Evolutionary conservation across 352 stramenopile species (phyloP).

Genomic region (Stephanocyclus meneghinianus): DNA sequence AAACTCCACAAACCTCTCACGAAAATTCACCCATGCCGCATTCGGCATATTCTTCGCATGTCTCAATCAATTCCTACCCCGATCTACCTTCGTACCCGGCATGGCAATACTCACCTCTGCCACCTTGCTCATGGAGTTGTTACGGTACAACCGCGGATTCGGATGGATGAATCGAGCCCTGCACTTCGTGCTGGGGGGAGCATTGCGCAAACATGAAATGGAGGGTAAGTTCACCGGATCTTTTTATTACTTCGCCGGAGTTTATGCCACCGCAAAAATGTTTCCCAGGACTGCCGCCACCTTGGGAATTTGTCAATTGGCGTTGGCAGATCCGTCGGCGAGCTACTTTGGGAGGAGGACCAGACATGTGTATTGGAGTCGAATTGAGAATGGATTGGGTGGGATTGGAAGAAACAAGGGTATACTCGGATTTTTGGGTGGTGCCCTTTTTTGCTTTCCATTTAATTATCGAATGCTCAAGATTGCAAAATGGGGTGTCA

Average conservation of each 20-base stretch:
- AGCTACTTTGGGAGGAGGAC: conserved; percentile 75
- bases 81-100: conserved; percentile 54
- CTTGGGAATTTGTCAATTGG: conserved; percentile 75
- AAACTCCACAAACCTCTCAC: conserved; percentile 67
- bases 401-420: conserved; percentile 80
- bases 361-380: conserved; percentile 75
- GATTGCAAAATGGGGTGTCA: conserved; percentile 55
- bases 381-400: conserved; percentile 74
- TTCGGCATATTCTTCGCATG: conserved; percentile 78
- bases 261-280: conserved; percentile 61
- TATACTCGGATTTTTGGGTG: conserved; percentile 76
- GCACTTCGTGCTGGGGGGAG: conserved; percentile 61
- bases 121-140: conserved; percentile 67
- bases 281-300: conserved; percentile 66
- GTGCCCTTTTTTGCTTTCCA: conserved; percentile 69
- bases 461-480: conserved; percentile 76
- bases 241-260: conserved; percentile 81
- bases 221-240: conserved; percentile 80
- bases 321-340: conserved; percentile 73
- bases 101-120: conserved; percentile 50
- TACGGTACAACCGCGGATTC: conserved; percentile 75
- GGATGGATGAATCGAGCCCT: conserved; percentile 76
- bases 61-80: conserved; percentile 74
- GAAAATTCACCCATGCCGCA: conserved; percentile 71
- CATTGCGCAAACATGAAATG: conserved; percentile 82